Evolutionary conservation across 805 yeast genomes (phyloP).

Genomic region (Candida chilensis): DNA sequence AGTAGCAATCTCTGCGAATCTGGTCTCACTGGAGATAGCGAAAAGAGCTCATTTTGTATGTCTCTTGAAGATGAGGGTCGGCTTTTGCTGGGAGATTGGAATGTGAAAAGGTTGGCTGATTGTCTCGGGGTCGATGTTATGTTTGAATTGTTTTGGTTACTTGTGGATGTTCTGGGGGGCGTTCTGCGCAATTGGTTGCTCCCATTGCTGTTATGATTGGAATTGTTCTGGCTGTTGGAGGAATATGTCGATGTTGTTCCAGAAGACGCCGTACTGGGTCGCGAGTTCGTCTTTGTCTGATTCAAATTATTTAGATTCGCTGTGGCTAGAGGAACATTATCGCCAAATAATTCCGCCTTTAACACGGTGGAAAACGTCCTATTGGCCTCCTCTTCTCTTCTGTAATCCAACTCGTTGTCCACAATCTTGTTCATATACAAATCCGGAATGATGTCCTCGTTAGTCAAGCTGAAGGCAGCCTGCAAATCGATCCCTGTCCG

Average conservation of each 20-base stretch:
- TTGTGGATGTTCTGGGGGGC: slow-evolving; percentile 10
- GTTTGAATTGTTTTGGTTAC: neutral
- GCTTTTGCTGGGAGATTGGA: slow-evolving; percentile 59
- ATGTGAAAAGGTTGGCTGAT: slow-evolving; percentile 59
- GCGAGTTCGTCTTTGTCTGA: slow-evolving; percentile 4
- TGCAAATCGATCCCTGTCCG: slow-evolving; percentile 81
- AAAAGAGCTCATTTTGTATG: slow-evolving; percentile 66
- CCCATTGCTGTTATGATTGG: no score
- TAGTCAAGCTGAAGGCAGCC: slow-evolving; percentile 64
- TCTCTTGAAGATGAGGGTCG: slow-evolving; percentile 56
- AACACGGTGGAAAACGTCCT: slow-evolving; percentile 79
- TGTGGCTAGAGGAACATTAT: slow-evolving; percentile 53
- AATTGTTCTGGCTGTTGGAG: slow-evolving; percentile 5
- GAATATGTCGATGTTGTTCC: slow-evolving; percentile 4
- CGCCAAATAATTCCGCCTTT: slow-evolving; percentile 88
- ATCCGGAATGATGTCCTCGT: slow-evolving; percentile 31
- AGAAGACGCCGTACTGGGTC: slow-evolving; percentile 9
- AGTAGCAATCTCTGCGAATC: slow-evolving; percentile 75
- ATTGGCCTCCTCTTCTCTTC: slow-evolving; percentile 76
- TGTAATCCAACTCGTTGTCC: slow-evolving; percentile 56
- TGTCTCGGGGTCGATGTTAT: slow-evolving; percentile 26
- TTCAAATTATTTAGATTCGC: slow-evolving; percentile 18
- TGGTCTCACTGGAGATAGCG: slow-evolving; percentile 79
- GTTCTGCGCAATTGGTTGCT: slow-evolving; percentile 10
- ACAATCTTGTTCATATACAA: slow-evolving; percentile 16